Percentiles rank a stretch among this genome's conserved stretches.
These are phyloP conservation scores for Lentinula raphanica DNA, from an alignment of 768 basidiomycete species.

Conservation along the genomic window DNA sequence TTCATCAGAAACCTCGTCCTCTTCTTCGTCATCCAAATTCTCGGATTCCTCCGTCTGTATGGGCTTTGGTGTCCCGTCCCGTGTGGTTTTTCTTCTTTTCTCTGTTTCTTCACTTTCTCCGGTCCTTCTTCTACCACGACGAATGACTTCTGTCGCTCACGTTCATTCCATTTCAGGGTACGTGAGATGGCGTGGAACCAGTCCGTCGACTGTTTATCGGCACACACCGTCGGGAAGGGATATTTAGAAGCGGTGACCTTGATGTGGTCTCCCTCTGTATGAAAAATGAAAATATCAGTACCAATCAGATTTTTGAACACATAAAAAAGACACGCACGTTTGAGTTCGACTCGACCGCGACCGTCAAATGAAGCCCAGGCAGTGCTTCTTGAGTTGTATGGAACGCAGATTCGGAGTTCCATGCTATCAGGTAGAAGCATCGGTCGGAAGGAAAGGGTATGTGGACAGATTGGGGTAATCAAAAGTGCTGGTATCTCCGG, in stretches of 20 bases:
- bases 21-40: conserved; percentile 43
- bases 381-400: conserved; percentile 95
- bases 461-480: conserved; percentile 97
- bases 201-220: conserved; percentile 94
- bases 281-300: conserved; percentile 4
- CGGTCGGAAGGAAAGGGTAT: conserved; percentile 96
- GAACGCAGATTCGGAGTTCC: conserved; percentile 98
- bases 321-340: conserved; percentile 59
- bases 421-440: conserved; percentile 98
- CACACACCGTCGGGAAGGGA: conserved; percentile 98
- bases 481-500: conserved; percentile 96
- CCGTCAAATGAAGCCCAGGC: conserved; percentile 99
- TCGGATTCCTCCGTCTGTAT: conserved; percentile 42
- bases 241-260: conserved; percentile 96
- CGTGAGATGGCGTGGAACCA: conserved; percentile 98
- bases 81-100: conserved; percentile 18
- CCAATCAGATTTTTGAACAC: conserved; percentile 8
- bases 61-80: not conserved
- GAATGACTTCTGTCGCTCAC: conserved; percentile 97
- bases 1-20: conserved; percentile 44
- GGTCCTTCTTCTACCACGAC: conserved; percentile 94
- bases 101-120: conserved; percentile 31
- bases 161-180: conserved; percentile 98
- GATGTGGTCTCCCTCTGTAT: conserved; percentile 95
- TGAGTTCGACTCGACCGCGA: conserved; percentile 90